Evolutionary conservation across 495 filamentous ascomycete genomes (phyloP), one percentile per base, ranked within the genome.

Genomic region (Schizothecium vesticola): DNA sequence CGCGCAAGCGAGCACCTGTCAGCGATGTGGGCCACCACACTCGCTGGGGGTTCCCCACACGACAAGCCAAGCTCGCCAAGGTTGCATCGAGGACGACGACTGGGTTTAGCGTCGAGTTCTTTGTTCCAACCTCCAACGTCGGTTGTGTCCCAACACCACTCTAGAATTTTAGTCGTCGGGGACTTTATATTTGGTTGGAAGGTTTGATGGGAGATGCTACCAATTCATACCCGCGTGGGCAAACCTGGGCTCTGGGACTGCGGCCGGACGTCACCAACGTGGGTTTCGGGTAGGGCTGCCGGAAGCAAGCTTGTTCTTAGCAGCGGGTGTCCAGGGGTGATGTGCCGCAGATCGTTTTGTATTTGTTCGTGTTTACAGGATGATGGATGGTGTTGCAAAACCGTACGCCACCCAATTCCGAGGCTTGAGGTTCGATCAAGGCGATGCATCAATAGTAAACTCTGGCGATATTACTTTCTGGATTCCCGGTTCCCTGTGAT

Each of bases 1-100:
- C 66, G 57, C 74, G 69, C 74, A 73, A 19, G 21, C 61, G 22
- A 56, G 23, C 29, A 51, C 65, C 56, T 60, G 57, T 59, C 56
- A 66, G 65, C 23, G 24, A 57, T 29, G 26, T 29, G 0, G n/a
- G 12, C 33, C 24, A 9, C 22, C n/a, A 13, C 19, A 19, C 16
- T 16, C 19, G n/a, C 29, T 25, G 21, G 43, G 31, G 56, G 10
- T 61, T 61, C 65, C 65, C 65, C 65, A 60, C 65, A 60, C 43
- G 22, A 19, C 55, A 23, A 24, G 24, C 13, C 36, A n/a, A 51
- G 43, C 6, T 51, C 43, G 43, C 43, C 43, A 51, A n/a, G 36
- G 43, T 51, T 51, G 43, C 43, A n/a, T n/a, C 16, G 19, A n/a
- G 43, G 43, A 51, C 43, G 43, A n/a, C 43, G 43, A 51, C 43